Evolutionary conservation across 768 basidiomycete species (phyloP), one percentile per base, ranked within the genome.

Genomic region (Cubamyces lactineus): DNA sequence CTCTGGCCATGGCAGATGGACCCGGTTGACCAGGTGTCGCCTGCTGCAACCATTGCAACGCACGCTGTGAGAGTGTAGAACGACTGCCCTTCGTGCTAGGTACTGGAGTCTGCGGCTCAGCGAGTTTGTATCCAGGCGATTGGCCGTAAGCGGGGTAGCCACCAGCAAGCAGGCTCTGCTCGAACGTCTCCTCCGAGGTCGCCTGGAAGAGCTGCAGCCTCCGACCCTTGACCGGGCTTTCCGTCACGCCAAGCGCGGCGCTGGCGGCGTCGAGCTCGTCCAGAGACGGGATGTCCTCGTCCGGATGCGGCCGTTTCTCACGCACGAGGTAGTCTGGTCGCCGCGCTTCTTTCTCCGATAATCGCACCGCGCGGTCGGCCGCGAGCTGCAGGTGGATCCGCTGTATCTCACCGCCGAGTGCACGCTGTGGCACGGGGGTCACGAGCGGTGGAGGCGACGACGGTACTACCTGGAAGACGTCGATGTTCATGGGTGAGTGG

Each of bases 101-200:
- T 40, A 53, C 23, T 57, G 66, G 69, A n/a, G 65, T 66, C 50
- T 69, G 64, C 8, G 72, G 71, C 24, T 72, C 72, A n/a, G 61
- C 49, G 4, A 58, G 63, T 43, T 64, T 56, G 54, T 72, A 71
- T 3, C 66, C 68, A 1, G 72, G 68, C 1, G 66, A 66, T 41
- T 66, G 66, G 3, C 74, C 90, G 72, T 91, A 92, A 63, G 82
- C 82, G 1, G 86, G 88, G 72, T 92, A 92, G 8, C 91, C 90
- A 30, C 89, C 89, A 19, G 89, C 89, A 84, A 91, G 89, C 43
- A 92, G 72, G 66, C 89, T 89, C 74, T 92, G 90, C 68, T 92
- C 91, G 67, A 92, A 92, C 68, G 89, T 92, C 73, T 90, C 89
- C 48, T 90, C 89, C 4, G 87, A 88, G 0, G 89, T 91, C 74